Conservation (phyloP, 2,329 filamentous ascomycete genomes). For the Fusarium cyanostomum region DNA sequence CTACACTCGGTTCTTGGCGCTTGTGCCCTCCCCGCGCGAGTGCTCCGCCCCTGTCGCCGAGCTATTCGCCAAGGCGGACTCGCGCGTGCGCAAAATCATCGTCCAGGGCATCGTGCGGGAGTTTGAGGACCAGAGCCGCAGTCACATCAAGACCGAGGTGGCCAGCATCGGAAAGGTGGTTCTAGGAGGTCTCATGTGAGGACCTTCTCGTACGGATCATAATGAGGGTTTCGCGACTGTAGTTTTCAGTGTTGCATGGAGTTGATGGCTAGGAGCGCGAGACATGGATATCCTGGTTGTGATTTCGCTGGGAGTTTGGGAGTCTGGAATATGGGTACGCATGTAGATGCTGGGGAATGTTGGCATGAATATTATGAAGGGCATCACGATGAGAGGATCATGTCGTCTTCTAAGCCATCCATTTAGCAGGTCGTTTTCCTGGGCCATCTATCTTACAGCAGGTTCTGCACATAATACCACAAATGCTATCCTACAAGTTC, state of each 20-base stretch:
- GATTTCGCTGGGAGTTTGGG: slow-evolving; percentile 35
- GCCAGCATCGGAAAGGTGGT: slow-evolving; percentile 89
- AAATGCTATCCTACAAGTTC: slow-evolving; percentile 16
- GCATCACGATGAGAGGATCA: slow-evolving; percentile 17
- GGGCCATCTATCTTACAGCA: slow-evolving; percentile 25
- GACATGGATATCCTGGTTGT: slow-evolving; percentile 34
- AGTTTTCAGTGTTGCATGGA: slow-evolving; percentile 22
- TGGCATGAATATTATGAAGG: slow-evolving; percentile 22
- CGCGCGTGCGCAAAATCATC: slow-evolving; percentile 86
- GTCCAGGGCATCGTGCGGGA: slow-evolving; percentile 88
- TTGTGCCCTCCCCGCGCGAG: slow-evolving; percentile 79
- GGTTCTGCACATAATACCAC: slow-evolving; percentile 31
- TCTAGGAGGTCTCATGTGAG: slow-evolving; percentile 81
- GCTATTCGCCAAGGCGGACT: slow-evolving; percentile 89
- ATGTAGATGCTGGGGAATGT: neutral
- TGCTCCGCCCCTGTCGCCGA: slow-evolving; percentile 79
- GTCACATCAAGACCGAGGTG: slow-evolving; percentile 81
- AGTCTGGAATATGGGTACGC: slow-evolving; percentile 5
- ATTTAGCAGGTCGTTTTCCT: neutral
- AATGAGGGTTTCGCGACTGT: neutral
- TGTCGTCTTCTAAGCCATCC: slow-evolving; percentile 13
- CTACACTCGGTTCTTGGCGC: slow-evolving; percentile 79
- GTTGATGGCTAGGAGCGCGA: slow-evolving; percentile 31
- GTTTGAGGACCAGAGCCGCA: slow-evolving; percentile 87
- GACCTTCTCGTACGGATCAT: neutral